Evolutionary conservation across 164 flowering plant species (phyloP).

Genomic region (Berberis thunbergii): DNA sequence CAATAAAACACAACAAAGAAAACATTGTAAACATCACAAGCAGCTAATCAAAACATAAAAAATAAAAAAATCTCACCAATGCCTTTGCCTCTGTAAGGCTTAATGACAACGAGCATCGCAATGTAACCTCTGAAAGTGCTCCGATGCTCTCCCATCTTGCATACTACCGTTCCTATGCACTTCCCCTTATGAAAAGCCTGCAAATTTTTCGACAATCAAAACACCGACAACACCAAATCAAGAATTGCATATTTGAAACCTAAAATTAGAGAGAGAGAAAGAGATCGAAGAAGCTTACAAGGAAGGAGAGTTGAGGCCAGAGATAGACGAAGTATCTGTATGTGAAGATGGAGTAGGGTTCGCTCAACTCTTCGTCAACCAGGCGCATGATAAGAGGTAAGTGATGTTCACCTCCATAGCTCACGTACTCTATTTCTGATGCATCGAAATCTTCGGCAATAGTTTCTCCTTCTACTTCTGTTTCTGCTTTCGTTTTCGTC

Average conservation of each 20-base stretch:
- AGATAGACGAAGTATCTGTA: constrained; percentile 98
- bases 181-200: constrained; percentile 85
- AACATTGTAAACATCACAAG: neutral
- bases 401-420: constrained; percentile 94
- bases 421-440: constrained; percentile 70
- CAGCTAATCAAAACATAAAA: neutral
- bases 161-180: constrained; percentile 90
- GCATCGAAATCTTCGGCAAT: constrained; percentile 9
- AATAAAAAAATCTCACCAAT: constrained; percentile 43
- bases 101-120: constrained; percentile 97
- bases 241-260: neutral
- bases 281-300: constrained; percentile 25
- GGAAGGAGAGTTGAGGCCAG: constrained; percentile 94
- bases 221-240: neutral
- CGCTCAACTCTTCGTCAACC: constrained; percentile 92
- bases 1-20: no score
- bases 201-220: neutral
- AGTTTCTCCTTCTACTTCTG: constrained; percentile 5
- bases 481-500: constrained; percentile 10
- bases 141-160: constrained; percentile 98
- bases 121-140: constrained; percentile 83
- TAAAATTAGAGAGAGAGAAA: neutral
- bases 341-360: constrained; percentile 98
- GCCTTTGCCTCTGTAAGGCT: constrained; percentile 83
- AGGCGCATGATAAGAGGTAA: constrained; percentile 83